Conservation (phyloP, 208 protist species). For the Crithidia fasciculata region DNA sequence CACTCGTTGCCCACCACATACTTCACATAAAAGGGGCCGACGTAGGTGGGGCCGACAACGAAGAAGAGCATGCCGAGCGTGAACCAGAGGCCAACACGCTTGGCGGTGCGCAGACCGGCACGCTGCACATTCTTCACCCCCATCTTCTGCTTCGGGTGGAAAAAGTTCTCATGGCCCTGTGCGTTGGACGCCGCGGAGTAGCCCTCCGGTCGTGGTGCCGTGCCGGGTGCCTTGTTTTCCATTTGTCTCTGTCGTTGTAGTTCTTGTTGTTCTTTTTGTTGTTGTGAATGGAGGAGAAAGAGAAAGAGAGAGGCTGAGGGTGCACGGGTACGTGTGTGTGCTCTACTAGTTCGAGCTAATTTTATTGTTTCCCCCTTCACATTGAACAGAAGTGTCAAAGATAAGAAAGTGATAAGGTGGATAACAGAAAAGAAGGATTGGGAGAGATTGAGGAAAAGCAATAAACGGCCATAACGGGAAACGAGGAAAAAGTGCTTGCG, state of each 20-base stretch:
- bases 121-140: constrained; percentile 73
- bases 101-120: constrained; percentile 66
- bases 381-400: too few relatives aligned
- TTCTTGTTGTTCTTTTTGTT: neutral
- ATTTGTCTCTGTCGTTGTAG: constrained; percentile 26
- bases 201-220: constrained; percentile 57
- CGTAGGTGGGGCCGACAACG: constrained; percentile 60
- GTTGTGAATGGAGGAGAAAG: too few relatives aligned
- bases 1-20: constrained; percentile 79
- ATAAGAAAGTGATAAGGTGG: too few relatives aligned
- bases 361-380: too few relatives aligned
- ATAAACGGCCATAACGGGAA: too few relatives aligned
- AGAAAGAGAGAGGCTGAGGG: too few relatives aligned
- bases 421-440: too few relatives aligned
- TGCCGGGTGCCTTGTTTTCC: constrained; percentile 87
- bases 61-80: constrained; percentile 48
- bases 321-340: too few relatives aligned
- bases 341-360: too few relatives aligned
- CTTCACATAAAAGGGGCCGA: constrained; percentile 76
- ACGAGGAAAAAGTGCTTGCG: too few relatives aligned
- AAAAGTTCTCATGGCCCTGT: constrained; percentile 76
- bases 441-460: too few relatives aligned
- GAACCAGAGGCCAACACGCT: constrained; percentile 60
- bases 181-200: constrained; percentile 55
- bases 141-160: constrained; percentile 59